Evolutionary conservation across 2,329 filamentous ascomycete species (phyloP), one percentile per base, ranked within the genome.

Genomic region (Helotiales sp.): DNA sequence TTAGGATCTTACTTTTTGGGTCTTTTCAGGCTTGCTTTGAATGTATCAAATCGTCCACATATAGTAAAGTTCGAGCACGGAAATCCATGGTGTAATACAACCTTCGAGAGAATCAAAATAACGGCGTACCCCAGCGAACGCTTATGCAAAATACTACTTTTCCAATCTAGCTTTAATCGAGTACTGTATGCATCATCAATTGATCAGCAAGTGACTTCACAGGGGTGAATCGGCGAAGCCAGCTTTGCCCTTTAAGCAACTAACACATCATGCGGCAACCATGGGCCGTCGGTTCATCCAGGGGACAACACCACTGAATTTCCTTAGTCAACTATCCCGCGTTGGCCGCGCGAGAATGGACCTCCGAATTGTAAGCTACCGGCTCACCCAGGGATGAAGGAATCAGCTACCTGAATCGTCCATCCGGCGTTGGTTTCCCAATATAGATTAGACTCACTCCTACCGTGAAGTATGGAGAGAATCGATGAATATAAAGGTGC

Each of bases 261-360:
- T 32, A 65, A 61, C 47, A 55, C 49, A 57, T 65, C 47, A 60
- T 61, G 45, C 32, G 11, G 45, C 30, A 55, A 55, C 5, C 28
- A 22, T 55, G 22, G 17, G 28, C 52, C 52, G 11, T 26, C 13
- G 28, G 50, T 32, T n/a, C 13, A 54, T 49, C 40, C 30, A 66
- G 34, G 58, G 17, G 63, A 58, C 43, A 63, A 50, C 34, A 34
- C n/a, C 59, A 63, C 50, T 66, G 37, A 59, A 47, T 30, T 63
- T 66, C 50, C 52, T 50, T 55, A 63, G 50, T 61, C 60, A 22
- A 61, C 47, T 30, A 11, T 63, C 60, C 61, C 52, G 61, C 52
- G 65, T 63, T 67, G 60, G 54, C 52, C 61, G 43, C 61, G 30
- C 54, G 49, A 67, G 65, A 64, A 60, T 57, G 28, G 65, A 64